phyloP scores from a whole-genome alignment of 208 protist genomes.

The Leishmania tarentolae region DNA sequence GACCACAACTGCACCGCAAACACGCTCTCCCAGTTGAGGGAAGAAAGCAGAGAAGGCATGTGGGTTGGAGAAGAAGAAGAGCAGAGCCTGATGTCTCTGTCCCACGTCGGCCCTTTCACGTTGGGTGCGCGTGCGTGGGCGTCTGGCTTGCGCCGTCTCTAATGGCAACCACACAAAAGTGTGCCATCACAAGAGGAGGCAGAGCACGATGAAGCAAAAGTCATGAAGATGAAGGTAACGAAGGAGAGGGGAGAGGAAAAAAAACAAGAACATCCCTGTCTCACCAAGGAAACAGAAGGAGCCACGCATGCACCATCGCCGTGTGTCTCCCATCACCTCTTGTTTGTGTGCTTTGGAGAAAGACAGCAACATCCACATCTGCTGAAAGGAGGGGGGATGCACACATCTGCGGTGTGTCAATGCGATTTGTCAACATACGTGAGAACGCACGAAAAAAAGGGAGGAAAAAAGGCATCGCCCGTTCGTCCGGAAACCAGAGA shows the following conservation, averaged over 20 bases:
- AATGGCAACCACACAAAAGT: neutral
- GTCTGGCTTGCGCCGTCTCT: neutral
- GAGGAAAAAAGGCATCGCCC: neutral
- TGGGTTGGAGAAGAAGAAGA: neutral
- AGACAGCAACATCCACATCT: neutral
- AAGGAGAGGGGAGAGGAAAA: neutral
- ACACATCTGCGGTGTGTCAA: neutral
- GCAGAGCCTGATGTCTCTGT: constrained; percentile 1
- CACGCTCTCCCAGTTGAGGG: neutral
- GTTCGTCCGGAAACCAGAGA: neutral
- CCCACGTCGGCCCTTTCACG: neutral
- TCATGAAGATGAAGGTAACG: neutral
- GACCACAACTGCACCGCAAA: neutral
- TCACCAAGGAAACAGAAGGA: neutral
- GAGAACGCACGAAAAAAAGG: neutral
- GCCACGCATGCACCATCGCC: neutral
- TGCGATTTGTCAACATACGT: neutral
- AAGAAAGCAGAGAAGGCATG: neutral
- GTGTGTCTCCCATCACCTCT: neutral
- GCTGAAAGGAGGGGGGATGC: neutral
- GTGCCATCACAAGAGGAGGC: neutral
- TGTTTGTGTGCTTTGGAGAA: neutral
- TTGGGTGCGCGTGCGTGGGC: neutral
- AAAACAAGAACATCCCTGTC: neutral
- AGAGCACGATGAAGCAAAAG: neutral